Conservation (phyloP, 2,329 filamentous ascomycete species). For the Diaporthe sp. region DNA sequence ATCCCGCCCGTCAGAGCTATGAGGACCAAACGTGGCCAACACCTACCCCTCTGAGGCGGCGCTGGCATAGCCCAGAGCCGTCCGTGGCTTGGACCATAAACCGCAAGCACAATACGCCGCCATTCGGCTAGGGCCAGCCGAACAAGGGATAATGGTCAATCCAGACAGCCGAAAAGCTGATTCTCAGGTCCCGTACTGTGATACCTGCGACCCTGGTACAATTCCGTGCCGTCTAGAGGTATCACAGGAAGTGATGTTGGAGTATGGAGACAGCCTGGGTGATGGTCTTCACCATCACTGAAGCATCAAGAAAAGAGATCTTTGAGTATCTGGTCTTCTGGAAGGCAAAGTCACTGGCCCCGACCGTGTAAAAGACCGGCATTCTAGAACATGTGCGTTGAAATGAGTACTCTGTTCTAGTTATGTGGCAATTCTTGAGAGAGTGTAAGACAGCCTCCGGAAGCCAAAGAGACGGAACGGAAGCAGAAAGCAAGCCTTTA, state of each 20-base stretch:
- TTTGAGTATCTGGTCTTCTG: too few relatives aligned
- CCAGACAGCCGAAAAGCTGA: not conserved
- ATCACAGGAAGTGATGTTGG: not conserved
- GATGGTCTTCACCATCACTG: not conserved
- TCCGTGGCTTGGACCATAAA: slow-evolving; percentile 1
- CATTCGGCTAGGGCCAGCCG: not conserved
- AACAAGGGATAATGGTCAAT: not conserved
- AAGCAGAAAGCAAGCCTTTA: slow-evolving; percentile 17
- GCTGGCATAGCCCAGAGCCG: not conserved
- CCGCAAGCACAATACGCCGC: not conserved
- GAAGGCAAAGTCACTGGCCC: not conserved
- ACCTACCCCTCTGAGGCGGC: not conserved
- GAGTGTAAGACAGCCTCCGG: not conserved
- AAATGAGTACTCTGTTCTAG: slow-evolving; percentile 9
- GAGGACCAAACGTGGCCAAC: not conserved
- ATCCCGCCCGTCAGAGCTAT: not conserved
- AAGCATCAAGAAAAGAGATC: too few relatives aligned
- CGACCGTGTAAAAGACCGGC: not conserved
- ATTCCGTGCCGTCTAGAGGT: not conserved
- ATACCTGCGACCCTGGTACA: not conserved
- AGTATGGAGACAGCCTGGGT: too few relatives aligned
- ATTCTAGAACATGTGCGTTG: slow-evolving; percentile 9
- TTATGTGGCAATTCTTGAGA: slow-evolving; percentile 4
- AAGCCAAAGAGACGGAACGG: not conserved
- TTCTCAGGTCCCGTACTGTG: too few relatives aligned